Percentiles rank a stretch among this genome's conserved stretches.
Conservation (phyloP, 2,329 filamentous ascomycete species). For the Amphichorda felina region DNA sequence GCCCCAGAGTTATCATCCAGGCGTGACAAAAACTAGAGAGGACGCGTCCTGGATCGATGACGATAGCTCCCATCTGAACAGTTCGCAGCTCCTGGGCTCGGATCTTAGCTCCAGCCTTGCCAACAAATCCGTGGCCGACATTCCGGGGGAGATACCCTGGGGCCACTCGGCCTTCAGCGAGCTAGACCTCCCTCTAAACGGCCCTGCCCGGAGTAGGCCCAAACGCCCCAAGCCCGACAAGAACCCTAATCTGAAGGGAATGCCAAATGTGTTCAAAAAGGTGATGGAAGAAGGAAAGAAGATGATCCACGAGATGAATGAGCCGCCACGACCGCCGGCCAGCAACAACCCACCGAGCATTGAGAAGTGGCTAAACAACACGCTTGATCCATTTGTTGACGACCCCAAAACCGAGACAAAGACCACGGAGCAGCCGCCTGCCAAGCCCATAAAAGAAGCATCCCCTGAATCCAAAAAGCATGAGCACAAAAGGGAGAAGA, state of each 20-base stretch:
- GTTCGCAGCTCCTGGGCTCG: constrained; percentile 13
- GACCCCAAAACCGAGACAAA: constrained; percentile 13
- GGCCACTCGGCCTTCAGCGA: constrained; percentile 57
- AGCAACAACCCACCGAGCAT: constrained; percentile 50
- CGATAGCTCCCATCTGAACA: constrained; percentile 11
- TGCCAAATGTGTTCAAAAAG: constrained; percentile 53
- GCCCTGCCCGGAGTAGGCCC: constrained; percentile 27
- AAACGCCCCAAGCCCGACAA: constrained; percentile 35
- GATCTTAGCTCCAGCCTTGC: constrained; percentile 23
- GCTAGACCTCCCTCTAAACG: constrained; percentile 41
- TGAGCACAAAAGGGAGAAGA: no score
- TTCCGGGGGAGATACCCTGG: constrained; percentile 44
- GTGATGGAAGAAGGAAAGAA: constrained; percentile 53
- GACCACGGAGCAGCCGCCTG: neutral
- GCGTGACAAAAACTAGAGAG: constrained; percentile 11
- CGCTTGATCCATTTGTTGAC: constrained; percentile 51
- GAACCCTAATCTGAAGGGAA: constrained; percentile 44
- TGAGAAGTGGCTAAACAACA: constrained; percentile 52
- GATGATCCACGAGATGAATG: constrained; percentile 49
- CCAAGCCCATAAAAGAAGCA: constrained; percentile 12
- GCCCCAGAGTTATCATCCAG: constrained; percentile 11
- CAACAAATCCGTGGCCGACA: constrained; percentile 45
- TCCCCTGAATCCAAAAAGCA: constrained; percentile 4
- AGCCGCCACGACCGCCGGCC: constrained; percentile 36
- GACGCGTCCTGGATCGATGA: constrained; percentile 17